Percentiles rank a stretch among this genome's conserved stretches.
phyloP scores from a whole-genome alignment of 148 eudicot species.

The Camellia lanceoleosa region DNA sequence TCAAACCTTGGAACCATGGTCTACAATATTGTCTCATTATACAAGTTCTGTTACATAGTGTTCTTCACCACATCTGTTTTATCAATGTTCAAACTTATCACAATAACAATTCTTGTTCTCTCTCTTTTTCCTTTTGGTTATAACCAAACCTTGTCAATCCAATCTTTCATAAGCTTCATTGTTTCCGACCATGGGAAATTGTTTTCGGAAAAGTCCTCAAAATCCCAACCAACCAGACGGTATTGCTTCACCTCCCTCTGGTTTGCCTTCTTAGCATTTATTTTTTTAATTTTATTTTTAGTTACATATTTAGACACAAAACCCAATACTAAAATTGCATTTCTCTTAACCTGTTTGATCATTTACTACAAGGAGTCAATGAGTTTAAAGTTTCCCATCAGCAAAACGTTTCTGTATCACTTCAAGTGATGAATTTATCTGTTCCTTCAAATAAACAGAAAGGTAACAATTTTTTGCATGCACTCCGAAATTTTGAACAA shows the following conservation, averaged over 20 bases:
- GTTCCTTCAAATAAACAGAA: background rate
- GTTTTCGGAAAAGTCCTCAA: background rate
- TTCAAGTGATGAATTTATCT: background rate
- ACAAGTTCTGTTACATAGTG: background rate
- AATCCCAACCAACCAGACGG: background rate
- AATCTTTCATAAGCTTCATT: background rate
- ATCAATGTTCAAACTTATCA: background rate
- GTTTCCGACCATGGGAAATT: constrained; percentile 1
- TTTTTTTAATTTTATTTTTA: too few species aligned
- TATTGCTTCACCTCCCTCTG: background rate
- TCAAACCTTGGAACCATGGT: background rate
- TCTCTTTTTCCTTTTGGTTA: background rate
- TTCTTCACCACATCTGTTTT: background rate
- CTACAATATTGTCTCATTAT: background rate
- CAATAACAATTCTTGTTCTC: background rate
- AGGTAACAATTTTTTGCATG: background rate
- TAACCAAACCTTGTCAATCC: background rate
- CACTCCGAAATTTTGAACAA: background rate
- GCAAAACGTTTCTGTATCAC: background rate
- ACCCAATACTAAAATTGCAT: background rate
- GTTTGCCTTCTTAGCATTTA: background rate
- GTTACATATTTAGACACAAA: background rate
- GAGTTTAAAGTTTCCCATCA: background rate
- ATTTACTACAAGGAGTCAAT: background rate
- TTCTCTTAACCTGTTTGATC: background rate